A percentile compares a stretch with the other conserved stretches of the same genome.
These are phyloP conservation scores for Leccinellum luteum DNA, from an alignment of 768 basidiomycete genomes.

Conservation along the genomic window DNA sequence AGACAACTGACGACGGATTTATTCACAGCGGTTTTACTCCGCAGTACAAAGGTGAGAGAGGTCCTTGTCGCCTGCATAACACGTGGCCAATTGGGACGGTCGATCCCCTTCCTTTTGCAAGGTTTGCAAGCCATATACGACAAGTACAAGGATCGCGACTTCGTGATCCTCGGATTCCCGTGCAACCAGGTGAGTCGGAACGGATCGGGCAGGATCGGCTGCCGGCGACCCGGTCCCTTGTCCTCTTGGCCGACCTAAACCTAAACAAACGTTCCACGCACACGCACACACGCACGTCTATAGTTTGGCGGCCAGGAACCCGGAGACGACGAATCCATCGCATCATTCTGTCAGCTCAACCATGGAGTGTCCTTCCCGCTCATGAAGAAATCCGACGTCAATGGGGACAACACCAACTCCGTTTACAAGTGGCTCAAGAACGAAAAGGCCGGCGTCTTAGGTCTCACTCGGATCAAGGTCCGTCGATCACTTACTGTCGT, in stretches of 20 bases:
- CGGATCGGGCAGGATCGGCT: background rate
- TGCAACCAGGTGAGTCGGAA: constrained; percentile 71
- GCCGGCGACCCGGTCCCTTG: too few relatives aligned
- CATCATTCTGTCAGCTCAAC: constrained; percentile 73
- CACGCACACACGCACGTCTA: too few relatives aligned
- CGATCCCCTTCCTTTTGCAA: constrained; percentile 14
- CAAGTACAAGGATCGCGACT: constrained; percentile 72
- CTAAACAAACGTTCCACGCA: background rate
- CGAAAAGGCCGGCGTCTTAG: constrained; percentile 71
- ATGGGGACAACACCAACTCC: constrained; percentile 80
- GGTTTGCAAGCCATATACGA: constrained; percentile 81
- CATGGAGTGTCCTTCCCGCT: constrained; percentile 89
- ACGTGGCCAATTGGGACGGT: too few relatives aligned
- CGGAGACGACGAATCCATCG: constrained; percentile 71
- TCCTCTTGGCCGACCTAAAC: too few relatives aligned
- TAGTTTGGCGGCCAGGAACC: constrained; percentile 87
- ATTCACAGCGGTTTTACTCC: constrained; percentile 80
- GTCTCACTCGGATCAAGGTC: constrained; percentile 74
- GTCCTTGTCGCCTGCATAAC: background rate
- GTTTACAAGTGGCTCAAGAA: constrained; percentile 85
- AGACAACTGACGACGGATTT: background rate
- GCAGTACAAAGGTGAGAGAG: constrained; percentile 65
- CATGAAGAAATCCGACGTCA: constrained; percentile 92
- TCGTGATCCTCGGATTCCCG: constrained; percentile 87
- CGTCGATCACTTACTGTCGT: constrained; percentile 9